These are phyloP conservation scores for Lanmaoa rubissima DNA, from an alignment of 768 basidiomycete species.

Conservation along the genomic window DNA sequence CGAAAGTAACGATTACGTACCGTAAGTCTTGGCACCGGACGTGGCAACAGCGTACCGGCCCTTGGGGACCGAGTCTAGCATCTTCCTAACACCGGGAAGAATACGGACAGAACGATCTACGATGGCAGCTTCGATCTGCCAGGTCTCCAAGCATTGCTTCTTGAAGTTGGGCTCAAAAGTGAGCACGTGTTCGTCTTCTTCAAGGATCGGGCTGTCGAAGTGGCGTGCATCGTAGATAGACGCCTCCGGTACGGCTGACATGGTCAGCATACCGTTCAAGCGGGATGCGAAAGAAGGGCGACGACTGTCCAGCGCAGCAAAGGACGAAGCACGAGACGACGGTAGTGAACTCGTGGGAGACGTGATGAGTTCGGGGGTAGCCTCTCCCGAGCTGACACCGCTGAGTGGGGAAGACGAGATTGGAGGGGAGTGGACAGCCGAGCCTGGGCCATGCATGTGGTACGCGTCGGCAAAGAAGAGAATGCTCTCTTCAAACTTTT, in stretches of 20 bases:
- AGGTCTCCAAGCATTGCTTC: slow-evolving; percentile 42
- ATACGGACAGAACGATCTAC: slow-evolving; percentile 67
- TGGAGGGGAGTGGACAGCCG: slow-evolving; percentile 24
- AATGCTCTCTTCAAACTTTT: slow-evolving; percentile 62
- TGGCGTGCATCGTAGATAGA: slow-evolving; percentile 21
- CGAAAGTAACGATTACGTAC: slow-evolving; percentile 33
- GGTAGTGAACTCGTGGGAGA: slow-evolving; percentile 40
- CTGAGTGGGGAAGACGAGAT: slow-evolving; percentile 8
- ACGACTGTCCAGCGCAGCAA: slow-evolving; percentile 34
- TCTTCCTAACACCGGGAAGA: slow-evolving; percentile 62
- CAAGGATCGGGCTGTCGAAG: slow-evolving; percentile 31
- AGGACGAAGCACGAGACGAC: slow-evolving; percentile 44
- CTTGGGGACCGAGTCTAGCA: slow-evolving; percentile 64
- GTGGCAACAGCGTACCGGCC: slow-evolving; percentile 74
- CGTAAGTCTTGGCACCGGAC: slow-evolving; percentile 69
- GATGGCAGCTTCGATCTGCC: slow-evolving; percentile 53
- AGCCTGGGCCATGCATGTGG: slow-evolving; percentile 41
- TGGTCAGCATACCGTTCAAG: slow-evolving; percentile 40
- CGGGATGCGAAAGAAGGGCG: slow-evolving; percentile 48
- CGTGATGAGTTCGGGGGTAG: slow-evolving; percentile 41
- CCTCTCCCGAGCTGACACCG: slow-evolving; percentile 32
- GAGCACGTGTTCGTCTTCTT: slow-evolving; percentile 36
- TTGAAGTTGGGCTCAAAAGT: slow-evolving; percentile 26
- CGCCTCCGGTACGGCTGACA: slow-evolving; percentile 34
- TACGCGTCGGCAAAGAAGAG: slow-evolving; percentile 66